Conservation (phyloP, 768 basidiomycete species). For the Kwoniella sp. region DNA sequence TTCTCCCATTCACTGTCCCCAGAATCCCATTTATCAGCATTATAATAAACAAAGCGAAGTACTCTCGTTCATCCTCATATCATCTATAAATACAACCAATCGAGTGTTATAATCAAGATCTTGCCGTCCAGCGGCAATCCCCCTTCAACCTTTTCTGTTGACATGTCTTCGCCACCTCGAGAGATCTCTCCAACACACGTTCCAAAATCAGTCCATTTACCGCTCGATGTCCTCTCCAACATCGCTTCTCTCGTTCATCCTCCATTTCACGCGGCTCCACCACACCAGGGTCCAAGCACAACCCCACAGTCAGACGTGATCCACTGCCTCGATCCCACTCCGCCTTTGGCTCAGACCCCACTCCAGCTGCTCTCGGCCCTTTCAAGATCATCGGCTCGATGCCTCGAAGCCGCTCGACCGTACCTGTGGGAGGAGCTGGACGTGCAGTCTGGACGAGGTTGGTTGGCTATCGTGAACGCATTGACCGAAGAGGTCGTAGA, state of each 20-base stretch:
- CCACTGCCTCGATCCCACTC: conserved; percentile 36
- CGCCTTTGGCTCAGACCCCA: conserved; percentile 19
- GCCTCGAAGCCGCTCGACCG: conserved; percentile 46
- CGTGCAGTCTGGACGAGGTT: conserved; percentile 49
- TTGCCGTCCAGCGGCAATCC: background rate
- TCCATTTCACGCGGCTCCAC: conserved; percentile 32
- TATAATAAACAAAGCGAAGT: background rate
- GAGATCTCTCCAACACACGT: background rate
- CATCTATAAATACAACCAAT: background rate
- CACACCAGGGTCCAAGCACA: conserved; percentile 1
- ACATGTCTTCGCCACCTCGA: conserved; percentile 13
- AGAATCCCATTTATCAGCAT: background rate
- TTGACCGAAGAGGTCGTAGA: conserved; percentile 52
- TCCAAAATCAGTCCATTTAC: conserved; percentile 23
- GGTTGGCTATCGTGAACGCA: conserved; percentile 54
- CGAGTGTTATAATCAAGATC: background rate
- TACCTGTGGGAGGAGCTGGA: conserved; percentile 55
- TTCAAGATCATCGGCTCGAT: conserved; percentile 24
- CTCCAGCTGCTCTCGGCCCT: conserved; percentile 27
- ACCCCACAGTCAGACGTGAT: conserved; percentile 21
- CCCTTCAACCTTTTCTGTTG: background rate
- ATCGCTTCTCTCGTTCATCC: conserved; percentile 46
- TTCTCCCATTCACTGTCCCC: conserved; percentile 1
- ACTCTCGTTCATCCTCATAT: background rate
- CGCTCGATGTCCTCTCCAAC: conserved; percentile 44